phyloP scores from a whole-genome alignment of 1,284 basidiomycete genomes.

The Limonomyces culmigenus region DNA sequence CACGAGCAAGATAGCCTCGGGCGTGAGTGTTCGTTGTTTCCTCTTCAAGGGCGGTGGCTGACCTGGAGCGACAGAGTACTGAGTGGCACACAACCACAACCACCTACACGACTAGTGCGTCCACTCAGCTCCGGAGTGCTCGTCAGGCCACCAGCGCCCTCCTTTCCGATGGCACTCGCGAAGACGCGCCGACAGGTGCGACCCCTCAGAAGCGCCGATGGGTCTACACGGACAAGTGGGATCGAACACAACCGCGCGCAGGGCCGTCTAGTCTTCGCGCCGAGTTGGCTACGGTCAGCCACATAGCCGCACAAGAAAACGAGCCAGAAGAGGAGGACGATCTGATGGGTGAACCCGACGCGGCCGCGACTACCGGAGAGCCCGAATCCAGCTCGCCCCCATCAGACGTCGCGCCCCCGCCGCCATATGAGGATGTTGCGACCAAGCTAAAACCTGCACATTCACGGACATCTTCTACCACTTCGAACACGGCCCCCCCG shows the following conservation, averaged over 20 bases:
- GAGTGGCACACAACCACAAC: constrained; percentile 21
- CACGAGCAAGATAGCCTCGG: constrained; percentile 23
- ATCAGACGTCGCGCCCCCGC: no score
- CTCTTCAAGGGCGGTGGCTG: constrained; percentile 13
- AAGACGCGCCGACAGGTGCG: constrained; percentile 45
- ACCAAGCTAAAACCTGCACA: no score
- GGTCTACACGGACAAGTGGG: constrained; percentile 53
- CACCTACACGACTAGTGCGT: constrained; percentile 21
- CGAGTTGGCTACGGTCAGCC: no score
- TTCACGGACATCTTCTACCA: no score
- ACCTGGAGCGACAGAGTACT: constrained; percentile 9
- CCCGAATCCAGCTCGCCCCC: no score
- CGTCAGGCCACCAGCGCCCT: constrained; percentile 32
- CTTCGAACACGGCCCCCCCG: no score
- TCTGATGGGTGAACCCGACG: no score
- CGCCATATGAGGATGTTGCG: no score
- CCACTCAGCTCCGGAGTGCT: constrained; percentile 26
- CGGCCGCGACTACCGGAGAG: no score
- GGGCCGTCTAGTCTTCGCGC: no score
- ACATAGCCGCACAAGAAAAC: no score
- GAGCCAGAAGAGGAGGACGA: no score
- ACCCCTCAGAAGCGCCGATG: constrained; percentile 60
- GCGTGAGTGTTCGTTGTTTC: constrained; percentile 21
- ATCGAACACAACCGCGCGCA: constrained; percentile 43
- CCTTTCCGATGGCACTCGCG: constrained; percentile 37